These are phyloP conservation scores for Alternaria conjuncta DNA, from an alignment of 2,329 filamentous ascomycete genomes.

Conservation along the genomic window DNA sequence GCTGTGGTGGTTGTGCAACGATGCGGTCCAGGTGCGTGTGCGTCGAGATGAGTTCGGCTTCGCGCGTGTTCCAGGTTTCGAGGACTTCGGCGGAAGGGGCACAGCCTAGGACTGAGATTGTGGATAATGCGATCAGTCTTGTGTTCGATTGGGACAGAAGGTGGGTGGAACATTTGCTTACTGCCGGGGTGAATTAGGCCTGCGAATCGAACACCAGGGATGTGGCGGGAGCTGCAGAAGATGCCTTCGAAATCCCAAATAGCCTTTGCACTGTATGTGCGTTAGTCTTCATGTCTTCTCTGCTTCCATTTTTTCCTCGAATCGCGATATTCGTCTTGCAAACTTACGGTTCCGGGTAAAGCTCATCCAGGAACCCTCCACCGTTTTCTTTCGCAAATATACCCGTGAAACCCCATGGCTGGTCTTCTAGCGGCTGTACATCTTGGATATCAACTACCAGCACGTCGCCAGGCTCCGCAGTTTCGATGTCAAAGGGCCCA, in stretches of 20 bases:
- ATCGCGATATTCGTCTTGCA: not conserved
- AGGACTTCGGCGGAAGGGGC: constrained; percentile 82
- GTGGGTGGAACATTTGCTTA: not conserved
- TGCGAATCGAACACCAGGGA: constrained; percentile 77
- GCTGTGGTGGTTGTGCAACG: constrained; percentile 79
- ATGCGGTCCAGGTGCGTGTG: constrained; percentile 65
- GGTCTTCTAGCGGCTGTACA: constrained; percentile 84
- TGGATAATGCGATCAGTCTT: not conserved
- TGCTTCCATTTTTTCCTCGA: not conserved
- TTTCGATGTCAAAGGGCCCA: constrained; percentile 86
- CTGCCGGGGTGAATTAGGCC: constrained; percentile 89
- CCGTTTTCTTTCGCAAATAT: constrained; percentile 82
- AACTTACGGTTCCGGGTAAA: constrained; percentile 79
- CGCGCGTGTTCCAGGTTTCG: constrained; percentile 81
- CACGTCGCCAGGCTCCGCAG: constrained; percentile 83
- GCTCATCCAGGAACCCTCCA: constrained; percentile 85
- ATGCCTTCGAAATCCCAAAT: constrained; percentile 82
- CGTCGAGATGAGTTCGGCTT: constrained; percentile 77
- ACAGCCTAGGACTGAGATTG: constrained; percentile 62
- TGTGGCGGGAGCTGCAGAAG: constrained; percentile 81
- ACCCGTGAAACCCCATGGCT: constrained; percentile 90
- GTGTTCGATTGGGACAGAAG: too few relatives aligned
- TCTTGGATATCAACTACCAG: constrained; percentile 91
- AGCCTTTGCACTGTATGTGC: constrained; percentile 65
- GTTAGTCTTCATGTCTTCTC: not conserved